These are phyloP conservation scores for Phytophthora ohioensis DNA, from an alignment of 352 stramenopile species.

Conservation along the genomic window DNA sequence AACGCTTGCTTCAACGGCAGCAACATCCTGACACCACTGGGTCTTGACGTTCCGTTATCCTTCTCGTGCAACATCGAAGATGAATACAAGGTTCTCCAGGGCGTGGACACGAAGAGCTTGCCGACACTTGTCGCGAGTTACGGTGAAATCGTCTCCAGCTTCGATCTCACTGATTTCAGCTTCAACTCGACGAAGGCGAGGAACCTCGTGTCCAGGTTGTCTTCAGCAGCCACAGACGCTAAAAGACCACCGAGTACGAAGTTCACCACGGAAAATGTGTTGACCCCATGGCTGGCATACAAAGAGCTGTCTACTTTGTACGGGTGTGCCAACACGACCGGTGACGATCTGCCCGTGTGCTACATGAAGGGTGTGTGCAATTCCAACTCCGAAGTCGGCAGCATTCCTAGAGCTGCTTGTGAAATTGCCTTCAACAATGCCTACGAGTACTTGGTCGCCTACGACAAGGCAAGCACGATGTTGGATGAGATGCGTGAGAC, in stretches of 20 bases:
- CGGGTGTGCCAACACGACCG: slow-evolving; percentile 39
- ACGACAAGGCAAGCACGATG: slow-evolving; percentile 62
- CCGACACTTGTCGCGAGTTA: slow-evolving; percentile 53
- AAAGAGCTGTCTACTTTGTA: slow-evolving; percentile 30
- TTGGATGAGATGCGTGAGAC: slow-evolving; percentile 81
- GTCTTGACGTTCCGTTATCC: slow-evolving; percentile 52
- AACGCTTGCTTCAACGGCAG: slow-evolving; percentile 82
- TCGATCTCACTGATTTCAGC: slow-evolving; percentile 67
- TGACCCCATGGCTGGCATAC: slow-evolving; percentile 70
- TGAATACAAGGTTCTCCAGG: slow-evolving; percentile 54
- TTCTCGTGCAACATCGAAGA: slow-evolving; percentile 81
- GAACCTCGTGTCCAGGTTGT: slow-evolving; percentile 51
- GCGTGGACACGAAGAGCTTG: slow-evolving; percentile 51
- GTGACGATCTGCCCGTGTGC: slow-evolving; percentile 57
- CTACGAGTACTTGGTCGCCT: slow-evolving; percentile 73
- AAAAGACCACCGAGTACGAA: slow-evolving; percentile 11
- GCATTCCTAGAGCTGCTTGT: slow-evolving; percentile 45
- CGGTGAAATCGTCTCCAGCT: slow-evolving; percentile 57
- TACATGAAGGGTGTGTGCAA: slow-evolving; percentile 75
- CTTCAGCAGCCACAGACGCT: slow-evolving; percentile 39
- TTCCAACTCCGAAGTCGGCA: slow-evolving; percentile 3
- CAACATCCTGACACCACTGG: slow-evolving; percentile 63
- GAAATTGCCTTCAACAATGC: slow-evolving; percentile 56
- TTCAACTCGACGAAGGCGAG: slow-evolving; percentile 66
- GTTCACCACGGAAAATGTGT: slow-evolving; percentile 69